Evolutionary conservation across 2,329 filamentous ascomycete genomes (phyloP), one percentile per base, ranked within the genome.

Genomic region (Gaeumannomyces tritici): DNA sequence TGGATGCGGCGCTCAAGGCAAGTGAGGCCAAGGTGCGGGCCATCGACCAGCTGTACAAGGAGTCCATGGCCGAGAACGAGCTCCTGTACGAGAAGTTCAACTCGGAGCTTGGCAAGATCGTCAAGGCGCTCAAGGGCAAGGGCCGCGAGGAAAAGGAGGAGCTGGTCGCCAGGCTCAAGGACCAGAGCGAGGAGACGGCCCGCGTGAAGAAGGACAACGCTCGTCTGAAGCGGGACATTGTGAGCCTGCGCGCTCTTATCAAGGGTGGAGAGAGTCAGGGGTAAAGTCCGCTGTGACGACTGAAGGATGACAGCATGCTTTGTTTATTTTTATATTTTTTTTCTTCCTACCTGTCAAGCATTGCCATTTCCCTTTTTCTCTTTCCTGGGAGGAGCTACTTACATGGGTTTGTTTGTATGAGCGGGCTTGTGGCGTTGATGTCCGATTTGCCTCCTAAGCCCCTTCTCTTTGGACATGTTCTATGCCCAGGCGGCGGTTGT

Each of bases 41-140:
- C 55, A 85, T 97, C 61, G 93, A 97, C 72, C 90, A 96, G 74
- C 78, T 96, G 61, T 96, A 96, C 76, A 89, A 91, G 66, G 91
- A 96, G 70, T 85, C 88, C 21, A 91, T 87, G 68, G 90, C 91
- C 0, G 93, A 98, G 78, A 98, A 97, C 69, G 93, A 97, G 75
- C 84, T 93, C 33, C 80, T 98, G 62, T 97, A 97, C 73, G 89
- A 93, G 67, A 88, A 88, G 64, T 96, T 97, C 79, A 96, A 97
- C 70, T 84, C 86, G n/a, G 93, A 97, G 75, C 77, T 98, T 59
- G 89, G 85, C 68, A 91, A 89, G 77, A 90, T 97, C 64, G 81
- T 92, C 56, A 89, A 86, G 72, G 90, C 88, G 55, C 81, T 95
- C 59, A 86, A 85, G 72, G 84, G 84, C 64, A 88, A 88, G 67